Evolutionary conservation across 2,329 filamentous ascomycete genomes (phyloP), one percentile per base, ranked within the genome.

Genomic region (Atkinsonella texensis): DNA sequence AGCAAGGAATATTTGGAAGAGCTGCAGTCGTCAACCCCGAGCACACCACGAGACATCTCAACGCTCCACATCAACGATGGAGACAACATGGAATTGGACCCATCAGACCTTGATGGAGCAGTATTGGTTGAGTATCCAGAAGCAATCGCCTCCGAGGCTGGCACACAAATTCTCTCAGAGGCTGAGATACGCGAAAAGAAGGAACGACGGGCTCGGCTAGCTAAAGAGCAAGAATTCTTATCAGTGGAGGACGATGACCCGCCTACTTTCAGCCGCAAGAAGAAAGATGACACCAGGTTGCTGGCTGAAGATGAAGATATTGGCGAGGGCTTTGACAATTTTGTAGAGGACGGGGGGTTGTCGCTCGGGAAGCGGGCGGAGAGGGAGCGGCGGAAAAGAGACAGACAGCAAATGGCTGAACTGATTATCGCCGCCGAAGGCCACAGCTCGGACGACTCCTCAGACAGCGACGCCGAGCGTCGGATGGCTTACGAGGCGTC

Each of bases 131-230:
- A 82, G 11, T 76, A 51, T 56, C 65, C 40, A 56, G 63, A 60
- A 59, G 59, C 35, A 53, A 47, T 57, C 44, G 58, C 49, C 65
- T 70, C 33, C 60, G 61, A 58, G 4, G 59, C 55, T 20, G 64
- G 61, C 13, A 73, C 74, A 2, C 56, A 73, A 6, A 89, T 96
- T 56, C 82, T 91, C 3, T 89, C 85, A 2, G 85, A 90, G 55
- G 80, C 85, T 2, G 87, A 96, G 62, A 95, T 97, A 48, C 79
- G 79, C 31, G 90, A 95, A 68, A 94, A 90, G 72, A 97, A 96
- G 67, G 87, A 89, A 54, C 81, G 93, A 2, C 80, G 91, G 15
- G 85, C 85, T n/a, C 82, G 91, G 1, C 67, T 94, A 11, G 90
- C 89, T 0, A 54, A 89, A 60, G 71, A 79, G 56, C 68, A 86